Evolutionary conservation across 2,329 filamentous ascomycete species (phyloP).

Genomic region (Fusarium sp.): DNA sequence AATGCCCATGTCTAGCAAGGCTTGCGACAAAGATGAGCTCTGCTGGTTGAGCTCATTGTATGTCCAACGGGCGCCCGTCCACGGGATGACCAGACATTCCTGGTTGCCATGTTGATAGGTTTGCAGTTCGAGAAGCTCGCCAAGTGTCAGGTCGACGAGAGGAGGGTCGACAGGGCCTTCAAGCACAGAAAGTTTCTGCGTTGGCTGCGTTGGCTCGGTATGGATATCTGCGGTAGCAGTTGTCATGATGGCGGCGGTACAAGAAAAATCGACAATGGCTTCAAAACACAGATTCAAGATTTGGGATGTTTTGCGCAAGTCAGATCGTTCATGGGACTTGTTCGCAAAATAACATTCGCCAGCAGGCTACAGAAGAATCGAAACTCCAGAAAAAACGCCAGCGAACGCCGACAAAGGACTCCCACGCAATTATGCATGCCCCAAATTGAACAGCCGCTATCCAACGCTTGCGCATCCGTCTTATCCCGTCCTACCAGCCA

Average conservation of each 20-base stretch:
- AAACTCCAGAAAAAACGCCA: constrained; percentile 1
- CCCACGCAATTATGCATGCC: constrained; percentile 29
- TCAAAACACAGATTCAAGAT: constrained; percentile 1
- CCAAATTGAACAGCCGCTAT: constrained; percentile 28
- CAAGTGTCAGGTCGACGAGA: constrained; percentile 77
- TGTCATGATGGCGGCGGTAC: constrained; percentile 43
- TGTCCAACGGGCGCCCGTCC: constrained; percentile 81
- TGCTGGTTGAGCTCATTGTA: constrained; percentile 74
- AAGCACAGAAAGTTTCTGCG: constrained; percentile 67
- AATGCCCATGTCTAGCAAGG: constrained; percentile 75
- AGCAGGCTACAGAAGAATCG: not conserved
- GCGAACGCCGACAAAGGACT: constrained; percentile 19
- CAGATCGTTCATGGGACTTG: not conserved
- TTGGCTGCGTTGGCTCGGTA: constrained; percentile 45
- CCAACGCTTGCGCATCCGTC: constrained; percentile 32
- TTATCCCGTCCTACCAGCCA: constrained; percentile 32
- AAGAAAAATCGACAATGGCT: not conserved
- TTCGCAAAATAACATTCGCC: not conserved
- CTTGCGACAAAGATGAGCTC: constrained; percentile 71
- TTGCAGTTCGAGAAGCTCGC: constrained; percentile 79
- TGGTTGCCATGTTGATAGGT: constrained; percentile 71
- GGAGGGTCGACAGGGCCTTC: constrained; percentile 76
- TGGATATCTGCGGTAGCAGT: constrained; percentile 44
- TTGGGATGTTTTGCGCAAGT: constrained; percentile 3
- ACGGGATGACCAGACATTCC: constrained; percentile 79